Evolutionary conservation across 2,329 filamentous ascomycete species (phyloP).

Genomic region (Venturiaceae sp.): DNA sequence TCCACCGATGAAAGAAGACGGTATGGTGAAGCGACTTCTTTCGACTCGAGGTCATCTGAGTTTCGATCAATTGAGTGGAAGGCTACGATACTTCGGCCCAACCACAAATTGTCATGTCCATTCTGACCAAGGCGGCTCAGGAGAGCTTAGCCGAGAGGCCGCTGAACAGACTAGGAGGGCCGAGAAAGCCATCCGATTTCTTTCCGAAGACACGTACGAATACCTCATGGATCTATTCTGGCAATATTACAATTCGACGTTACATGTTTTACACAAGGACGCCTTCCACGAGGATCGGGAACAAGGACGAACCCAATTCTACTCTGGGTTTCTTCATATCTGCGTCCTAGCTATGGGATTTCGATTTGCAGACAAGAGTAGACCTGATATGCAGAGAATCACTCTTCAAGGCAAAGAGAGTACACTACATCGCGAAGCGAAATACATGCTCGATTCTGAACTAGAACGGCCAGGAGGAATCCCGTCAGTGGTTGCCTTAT

Average conservation of each 20-base stretch:
- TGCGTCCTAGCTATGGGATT: constrained; percentile 43
- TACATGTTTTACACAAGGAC: constrained; percentile 39
- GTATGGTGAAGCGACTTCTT: constrained; percentile 39
- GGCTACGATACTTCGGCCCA: constrained; percentile 43
- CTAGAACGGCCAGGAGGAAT: constrained; percentile 43
- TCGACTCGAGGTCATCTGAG: constrained; percentile 40
- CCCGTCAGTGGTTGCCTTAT: constrained; percentile 41
- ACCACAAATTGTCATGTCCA: constrained; percentile 46
- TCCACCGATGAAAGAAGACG: constrained; percentile 31
- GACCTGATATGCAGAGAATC: constrained; percentile 40
- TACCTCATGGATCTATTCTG: constrained; percentile 45
- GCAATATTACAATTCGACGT: constrained; percentile 40
- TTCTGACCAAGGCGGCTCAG: constrained; percentile 26
- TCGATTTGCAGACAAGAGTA: constrained; percentile 38
- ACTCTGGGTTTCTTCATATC: constrained; percentile 43
- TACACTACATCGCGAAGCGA: constrained; percentile 43
- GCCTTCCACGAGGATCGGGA: constrained; percentile 40
- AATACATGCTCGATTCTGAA: constrained; percentile 44
- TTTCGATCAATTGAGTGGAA: constrained; percentile 41
- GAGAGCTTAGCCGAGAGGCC: constrained; percentile 28
- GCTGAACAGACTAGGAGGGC: constrained; percentile 38
- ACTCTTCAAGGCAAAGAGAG: constrained; percentile 39
- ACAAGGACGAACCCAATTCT: constrained; percentile 37
- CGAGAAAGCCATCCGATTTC: constrained; percentile 37
- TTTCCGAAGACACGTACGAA: constrained; percentile 38